A percentile compares a stretch with the other conserved stretches of the same genome.
phyloP scores from a whole-genome alignment of 345 rosid species.

The Salix caprea region DNA sequence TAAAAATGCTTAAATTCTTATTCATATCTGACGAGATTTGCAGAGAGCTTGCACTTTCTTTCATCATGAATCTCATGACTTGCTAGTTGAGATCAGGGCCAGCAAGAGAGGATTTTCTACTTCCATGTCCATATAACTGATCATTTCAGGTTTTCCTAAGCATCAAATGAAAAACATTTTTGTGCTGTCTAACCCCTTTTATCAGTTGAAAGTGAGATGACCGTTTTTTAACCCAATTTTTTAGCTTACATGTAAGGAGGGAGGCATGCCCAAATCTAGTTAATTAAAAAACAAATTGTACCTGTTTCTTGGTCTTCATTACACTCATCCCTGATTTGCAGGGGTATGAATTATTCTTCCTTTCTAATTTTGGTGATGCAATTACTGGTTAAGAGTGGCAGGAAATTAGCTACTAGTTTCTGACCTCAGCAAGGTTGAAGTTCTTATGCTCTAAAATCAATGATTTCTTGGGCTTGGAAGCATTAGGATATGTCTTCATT shows the following conservation, averaged over 20 bases:
- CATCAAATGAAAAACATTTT: slow-evolving; percentile 18
- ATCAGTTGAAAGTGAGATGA: slow-evolving; percentile 6
- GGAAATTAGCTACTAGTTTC: background rate
- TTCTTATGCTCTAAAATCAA: background rate
- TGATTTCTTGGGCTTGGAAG: background rate
- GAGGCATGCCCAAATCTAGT: background rate
- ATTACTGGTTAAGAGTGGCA: background rate
- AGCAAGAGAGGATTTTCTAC: slow-evolving; percentile 42
- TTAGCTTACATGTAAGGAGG: background rate
- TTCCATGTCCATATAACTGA: slow-evolving; percentile 50
- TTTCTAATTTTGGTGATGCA: background rate
- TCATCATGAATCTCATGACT: slow-evolving; percentile 42
- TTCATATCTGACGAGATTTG: slow-evolving; percentile 40
- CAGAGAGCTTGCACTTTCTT: slow-evolving; percentile 49
- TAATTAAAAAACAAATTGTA: background rate
- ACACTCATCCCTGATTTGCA: slow-evolving; percentile 5
- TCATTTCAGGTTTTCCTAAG: slow-evolving; percentile 46
- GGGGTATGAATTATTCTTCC: background rate
- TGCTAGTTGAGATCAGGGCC: slow-evolving; percentile 45
- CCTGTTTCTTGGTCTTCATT: background rate
- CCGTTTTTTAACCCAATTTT: background rate
- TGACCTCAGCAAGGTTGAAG: slow-evolving; percentile 5
- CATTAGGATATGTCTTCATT: background rate
- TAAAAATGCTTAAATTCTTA: slow-evolving; percentile 27
- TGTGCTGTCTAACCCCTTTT: background rate